Evolutionary conservation across 2,329 filamentous ascomycete species (phyloP), one percentile per base, ranked within the genome.

Genomic region (Colletotrichum chrysophilum): DNA sequence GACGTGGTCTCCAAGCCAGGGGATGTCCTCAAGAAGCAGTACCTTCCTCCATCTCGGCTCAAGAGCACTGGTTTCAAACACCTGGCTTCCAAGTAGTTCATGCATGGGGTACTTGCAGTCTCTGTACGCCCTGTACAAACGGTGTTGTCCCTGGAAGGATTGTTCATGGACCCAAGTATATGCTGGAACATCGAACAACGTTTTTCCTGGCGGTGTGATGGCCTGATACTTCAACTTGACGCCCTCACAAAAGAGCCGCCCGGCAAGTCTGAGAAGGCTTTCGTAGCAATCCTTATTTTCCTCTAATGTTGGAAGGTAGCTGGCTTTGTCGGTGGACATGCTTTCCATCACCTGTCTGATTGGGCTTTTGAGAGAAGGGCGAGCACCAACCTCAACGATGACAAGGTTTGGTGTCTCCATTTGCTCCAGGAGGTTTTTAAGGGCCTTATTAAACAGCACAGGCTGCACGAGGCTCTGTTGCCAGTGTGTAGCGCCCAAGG

Each of bases 381-480:
- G 79, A 3, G 79, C 77, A 0, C 79, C 79, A 21, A 80, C n/a
- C 55, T 80, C 79, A 5, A 80, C 28, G 7, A 79, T 64, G 3
- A 76, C 66, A 5, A 64, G 34, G 18, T 68, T 68, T 21, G 43
- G 28, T 24, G 66, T 38, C 16, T 68, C 3, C 24, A 8, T 36
- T 38, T 43, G 60, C 21, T 66, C 3, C 12, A 28, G 1, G 13
- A 38, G 56, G 32, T n/a, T 43, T 38, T 16, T 30, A 28, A 43
- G 60, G 18, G 56, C 21, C 58, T 85, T 24, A 66, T 88, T 87
- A 74, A 89, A 89, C 4, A 82, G 81, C 1, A 89, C 84, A 0
- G 86, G 81, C 9, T 81, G 82, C 2, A 82, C 83, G 10, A 87
- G 78, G 60, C 87, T 87, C 13, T 84, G 83, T 1, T 88, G 85